Evolutionary conservation across 2,329 filamentous ascomycete genomes (phyloP).

Genomic region (Decorospora gaudefroyi): DNA sequence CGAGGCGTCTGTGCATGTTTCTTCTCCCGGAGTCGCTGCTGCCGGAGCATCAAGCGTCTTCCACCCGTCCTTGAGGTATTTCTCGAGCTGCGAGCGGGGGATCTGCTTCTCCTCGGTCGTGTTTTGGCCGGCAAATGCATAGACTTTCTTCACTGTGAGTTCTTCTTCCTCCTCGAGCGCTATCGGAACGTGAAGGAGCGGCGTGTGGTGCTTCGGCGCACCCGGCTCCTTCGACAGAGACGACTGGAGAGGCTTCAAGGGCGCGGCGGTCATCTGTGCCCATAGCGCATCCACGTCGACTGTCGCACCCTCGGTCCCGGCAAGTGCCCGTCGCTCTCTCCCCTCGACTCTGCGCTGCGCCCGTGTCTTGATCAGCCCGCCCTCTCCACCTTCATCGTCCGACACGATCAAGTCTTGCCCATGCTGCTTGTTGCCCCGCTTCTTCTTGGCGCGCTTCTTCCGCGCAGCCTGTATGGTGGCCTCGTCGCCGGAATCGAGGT

Average conservation of each 20-base stretch:
- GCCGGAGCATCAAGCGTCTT: conserved; percentile 22
- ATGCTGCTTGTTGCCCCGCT: conserved; percentile 27
- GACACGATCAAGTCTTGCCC: conserved; percentile 33
- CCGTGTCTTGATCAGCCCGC: conserved; percentile 72
- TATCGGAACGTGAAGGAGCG: conserved; percentile 12
- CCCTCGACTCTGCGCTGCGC: conserved; percentile 69
- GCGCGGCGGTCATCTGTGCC: conserved; percentile 65
- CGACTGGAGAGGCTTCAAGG: conserved; percentile 36
- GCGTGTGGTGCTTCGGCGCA: conserved; percentile 10
- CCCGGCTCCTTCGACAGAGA: conserved; percentile 22
- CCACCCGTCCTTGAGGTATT: conserved; percentile 41
- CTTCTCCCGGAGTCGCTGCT: conserved; percentile 7
- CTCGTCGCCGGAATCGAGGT: conserved; percentile 68
- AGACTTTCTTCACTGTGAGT: conserved; percentile 70
- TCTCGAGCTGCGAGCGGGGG: conserved; percentile 45
- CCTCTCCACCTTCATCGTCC: conserved; percentile 56
- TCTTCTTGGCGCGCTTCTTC: conserved; percentile 56
- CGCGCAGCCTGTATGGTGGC: conserved; percentile 65
- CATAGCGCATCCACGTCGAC: conserved; percentile 73
- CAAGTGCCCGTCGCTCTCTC: conserved; percentile 60
- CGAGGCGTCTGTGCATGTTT: conserved; percentile 3
- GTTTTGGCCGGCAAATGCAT: conserved; percentile 74
- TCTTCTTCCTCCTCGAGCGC: conserved; percentile 42
- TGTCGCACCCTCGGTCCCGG: conserved; percentile 64
- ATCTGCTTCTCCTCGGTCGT: conserved; percentile 74